These are phyloP conservation scores for Tylopilus rubrobrunneus DNA, from an alignment of 768 basidiomycete species.

Conservation along the genomic window DNA sequence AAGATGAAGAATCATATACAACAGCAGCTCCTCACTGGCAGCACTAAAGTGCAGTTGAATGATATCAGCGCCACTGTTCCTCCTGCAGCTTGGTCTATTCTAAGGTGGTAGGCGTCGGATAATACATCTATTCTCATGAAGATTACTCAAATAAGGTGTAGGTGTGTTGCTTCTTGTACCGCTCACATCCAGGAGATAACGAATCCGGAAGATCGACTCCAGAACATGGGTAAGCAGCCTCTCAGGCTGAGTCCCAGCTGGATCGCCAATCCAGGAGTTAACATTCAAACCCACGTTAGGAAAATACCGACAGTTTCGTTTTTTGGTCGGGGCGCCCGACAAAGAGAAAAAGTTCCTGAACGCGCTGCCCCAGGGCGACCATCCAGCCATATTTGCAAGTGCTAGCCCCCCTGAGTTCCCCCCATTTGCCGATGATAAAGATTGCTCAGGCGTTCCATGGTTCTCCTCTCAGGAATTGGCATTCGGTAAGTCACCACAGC, in stretches of 20 bases:
- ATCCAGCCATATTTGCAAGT: slow-evolving; percentile 18
- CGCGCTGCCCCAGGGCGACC: slow-evolving; percentile 40
- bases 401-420: background rate
- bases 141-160: slow-evolving; percentile 17
- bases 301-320: slow-evolving; percentile 51
- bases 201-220: slow-evolving; percentile 48
- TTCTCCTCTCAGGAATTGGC: slow-evolving; percentile 63
- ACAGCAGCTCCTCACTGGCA: slow-evolving; percentile 47
- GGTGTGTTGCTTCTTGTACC: slow-evolving; percentile 72
- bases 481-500: slow-evolving; percentile 45
- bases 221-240: slow-evolving; percentile 43
- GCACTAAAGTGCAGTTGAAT: slow-evolving; percentile 49
- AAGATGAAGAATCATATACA: slow-evolving; percentile 59
- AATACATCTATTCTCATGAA: background rate
- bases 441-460: slow-evolving; percentile 61
- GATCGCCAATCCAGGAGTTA: background rate
- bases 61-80: slow-evolving; percentile 47
- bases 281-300: background rate
- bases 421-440: background rate
- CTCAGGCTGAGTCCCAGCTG: background rate
- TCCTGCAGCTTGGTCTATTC: slow-evolving; percentile 61
- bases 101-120: slow-evolving; percentile 49
- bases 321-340: slow-evolving; percentile 68
- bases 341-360: slow-evolving; percentile 62
- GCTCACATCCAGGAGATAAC: slow-evolving; percentile 65